A percentile compares a stretch with the other conserved stretches of the same genome.
Evolutionary conservation across 2,329 filamentous ascomycete species (phyloP).

Genomic region (Graphilbum ipis-grandicollis): DNA sequence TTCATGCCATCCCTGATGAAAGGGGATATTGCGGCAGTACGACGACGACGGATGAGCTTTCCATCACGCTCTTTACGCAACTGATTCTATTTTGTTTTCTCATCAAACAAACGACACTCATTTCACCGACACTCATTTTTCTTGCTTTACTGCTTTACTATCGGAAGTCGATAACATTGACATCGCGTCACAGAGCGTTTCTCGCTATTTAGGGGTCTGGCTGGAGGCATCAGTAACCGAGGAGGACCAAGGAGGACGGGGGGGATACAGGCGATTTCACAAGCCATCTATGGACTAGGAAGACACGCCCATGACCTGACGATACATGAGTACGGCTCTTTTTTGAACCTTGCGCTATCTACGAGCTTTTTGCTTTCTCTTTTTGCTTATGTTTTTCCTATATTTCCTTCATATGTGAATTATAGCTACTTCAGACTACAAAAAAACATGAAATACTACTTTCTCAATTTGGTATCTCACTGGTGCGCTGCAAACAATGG

Average conservation of each 20-base stretch:
- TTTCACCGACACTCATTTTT: background rate
- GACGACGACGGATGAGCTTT: too few species aligned
- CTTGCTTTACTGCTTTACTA: background rate
- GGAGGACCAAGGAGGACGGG: background rate
- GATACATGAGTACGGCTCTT: background rate
- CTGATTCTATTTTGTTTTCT: too few species aligned
- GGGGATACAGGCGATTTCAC: background rate
- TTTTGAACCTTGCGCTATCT: too few species aligned
- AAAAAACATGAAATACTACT: too few species aligned
- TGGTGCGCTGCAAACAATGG: too few species aligned
- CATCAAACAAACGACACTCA: background rate
- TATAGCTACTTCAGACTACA: too few species aligned
- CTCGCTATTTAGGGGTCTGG: too few species aligned
- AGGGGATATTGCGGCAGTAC: slow-evolving; percentile 1
- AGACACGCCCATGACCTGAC: background rate
- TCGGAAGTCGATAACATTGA: too few species aligned
- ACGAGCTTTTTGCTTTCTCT: too few species aligned
- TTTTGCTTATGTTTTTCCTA: background rate
- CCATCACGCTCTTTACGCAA: background rate
- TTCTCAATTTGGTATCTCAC: too few species aligned
- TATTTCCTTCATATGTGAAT: too few species aligned
- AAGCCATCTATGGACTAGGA: background rate
- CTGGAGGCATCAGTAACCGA: background rate
- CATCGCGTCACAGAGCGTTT: too few species aligned
- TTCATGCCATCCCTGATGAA: slow-evolving; percentile 5